Percentiles rank a stretch among this genome's conserved stretches.
These are phyloP conservation scores for Backusella psychrophila DNA, from an alignment of 192 early-diverging fungal genomes.

Conservation along the genomic window DNA sequence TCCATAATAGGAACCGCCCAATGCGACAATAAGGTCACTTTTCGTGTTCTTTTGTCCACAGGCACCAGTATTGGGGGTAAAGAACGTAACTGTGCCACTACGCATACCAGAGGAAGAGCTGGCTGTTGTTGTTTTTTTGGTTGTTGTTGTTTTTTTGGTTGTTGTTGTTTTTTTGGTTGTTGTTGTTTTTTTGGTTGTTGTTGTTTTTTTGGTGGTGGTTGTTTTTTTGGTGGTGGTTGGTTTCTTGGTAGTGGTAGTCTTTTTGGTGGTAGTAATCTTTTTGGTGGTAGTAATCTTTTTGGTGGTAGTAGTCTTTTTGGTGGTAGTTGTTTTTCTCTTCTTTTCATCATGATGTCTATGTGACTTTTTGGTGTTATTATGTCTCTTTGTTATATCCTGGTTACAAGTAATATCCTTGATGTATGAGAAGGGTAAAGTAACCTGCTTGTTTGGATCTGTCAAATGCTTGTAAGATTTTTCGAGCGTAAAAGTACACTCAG, in stretches of 20 bases:
- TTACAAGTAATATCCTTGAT: background rate
- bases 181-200: background rate
- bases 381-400: background rate
- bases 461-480: background rate
- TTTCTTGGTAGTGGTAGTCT: background rate
- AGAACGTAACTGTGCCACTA: constrained; percentile 17
- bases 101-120: background rate
- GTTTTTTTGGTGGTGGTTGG: background rate
- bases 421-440: background rate
- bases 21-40: constrained; percentile 21
- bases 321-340: background rate
- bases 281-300: constrained; percentile 8
- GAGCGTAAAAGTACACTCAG: background rate
- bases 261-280: background rate
- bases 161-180: background rate
- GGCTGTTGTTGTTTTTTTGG: background rate
- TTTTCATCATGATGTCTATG: background rate
- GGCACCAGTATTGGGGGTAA: constrained; percentile 30
- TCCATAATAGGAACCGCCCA: constrained; percentile 31
- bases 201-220: background rate
- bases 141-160: background rate
- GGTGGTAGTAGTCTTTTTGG: background rate
- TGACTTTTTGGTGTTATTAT: background rate
- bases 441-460: background rate
- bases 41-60: constrained; percentile 22